phyloP scores from a whole-genome alignment of 768 basidiomycete genomes.

The Multifurca ochricompacta region DNA sequence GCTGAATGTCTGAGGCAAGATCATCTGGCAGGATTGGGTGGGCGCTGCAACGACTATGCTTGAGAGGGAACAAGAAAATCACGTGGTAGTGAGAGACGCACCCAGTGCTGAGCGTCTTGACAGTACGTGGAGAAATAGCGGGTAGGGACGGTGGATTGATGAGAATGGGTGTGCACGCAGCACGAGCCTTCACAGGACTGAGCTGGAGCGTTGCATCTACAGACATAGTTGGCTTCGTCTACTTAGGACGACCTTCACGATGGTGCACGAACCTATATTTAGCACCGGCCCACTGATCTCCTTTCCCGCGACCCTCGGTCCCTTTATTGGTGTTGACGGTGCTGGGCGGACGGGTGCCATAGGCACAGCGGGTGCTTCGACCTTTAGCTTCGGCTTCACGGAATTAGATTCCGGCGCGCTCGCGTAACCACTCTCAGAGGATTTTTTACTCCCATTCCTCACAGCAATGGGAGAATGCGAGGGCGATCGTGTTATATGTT shows the following conservation, averaged over 20 bases:
- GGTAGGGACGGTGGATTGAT: slow-evolving; percentile 30
- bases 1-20: slow-evolving; percentile 77
- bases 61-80: not conserved
- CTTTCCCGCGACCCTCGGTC: slow-evolving; percentile 37
- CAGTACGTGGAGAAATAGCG: slow-evolving; percentile 19
- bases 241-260: not conserved
- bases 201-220: slow-evolving; percentile 61
- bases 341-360: not conserved
- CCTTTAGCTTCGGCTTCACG: slow-evolving; percentile 1
- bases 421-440: slow-evolving; percentile 20
- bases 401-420: slow-evolving; percentile 9
- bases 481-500: slow-evolving; percentile 41
- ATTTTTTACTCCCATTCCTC: slow-evolving; percentile 6
- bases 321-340: slow-evolving; percentile 9
- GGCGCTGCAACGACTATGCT: slow-evolving; percentile 37
- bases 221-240: not conserved
- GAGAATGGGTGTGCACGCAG: slow-evolving; percentile 53
- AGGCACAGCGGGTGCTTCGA: not conserved
- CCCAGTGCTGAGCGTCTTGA: slow-evolving; percentile 56
- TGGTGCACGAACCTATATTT: slow-evolving; percentile 47
- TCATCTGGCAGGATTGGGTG: slow-evolving; percentile 75
- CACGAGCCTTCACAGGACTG: slow-evolving; percentile 66
- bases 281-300: slow-evolving; percentile 61
- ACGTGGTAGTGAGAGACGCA: slow-evolving; percentile 29
- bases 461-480: slow-evolving; percentile 9